Percentiles rank a stretch among this genome's conserved stretches.
These are phyloP conservation scores for Calocera viscosa DNA, from an alignment of 768 basidiomycete species.

Conservation along the genomic window DNA sequence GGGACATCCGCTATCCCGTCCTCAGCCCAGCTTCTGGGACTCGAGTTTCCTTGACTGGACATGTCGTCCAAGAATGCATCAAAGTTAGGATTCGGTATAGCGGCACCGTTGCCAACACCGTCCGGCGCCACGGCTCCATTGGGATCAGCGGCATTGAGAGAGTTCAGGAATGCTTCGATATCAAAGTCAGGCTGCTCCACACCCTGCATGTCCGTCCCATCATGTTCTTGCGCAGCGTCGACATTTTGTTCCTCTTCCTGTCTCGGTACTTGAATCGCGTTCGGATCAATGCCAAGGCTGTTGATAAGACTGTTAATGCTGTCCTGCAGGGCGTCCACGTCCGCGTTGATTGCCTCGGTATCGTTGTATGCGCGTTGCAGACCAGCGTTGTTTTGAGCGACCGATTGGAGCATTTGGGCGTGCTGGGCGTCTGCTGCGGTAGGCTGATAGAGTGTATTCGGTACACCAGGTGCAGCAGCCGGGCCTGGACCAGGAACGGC, in stretches of 20 bases:
- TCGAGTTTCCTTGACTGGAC: neutral
- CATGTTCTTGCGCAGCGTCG: neutral
- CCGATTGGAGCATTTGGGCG: constrained; percentile 2
- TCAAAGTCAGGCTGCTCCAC: neutral
- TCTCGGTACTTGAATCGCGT: neutral
- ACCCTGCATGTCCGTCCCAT: neutral
- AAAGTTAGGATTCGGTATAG: neutral
- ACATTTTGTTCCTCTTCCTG: neutral
- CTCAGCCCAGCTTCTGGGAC: neutral
- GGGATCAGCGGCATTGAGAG: neutral
- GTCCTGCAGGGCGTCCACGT: constrained; percentile 37
- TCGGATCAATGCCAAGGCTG: constrained; percentile 52
- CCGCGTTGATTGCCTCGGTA: constrained; percentile 5
- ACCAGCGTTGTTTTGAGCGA: neutral
- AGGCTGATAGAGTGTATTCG: neutral
- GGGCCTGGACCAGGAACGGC: neutral
- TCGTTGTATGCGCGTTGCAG: constrained; percentile 1
- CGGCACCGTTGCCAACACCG: neutral
- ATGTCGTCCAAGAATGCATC: neutral
- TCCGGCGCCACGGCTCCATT: neutral
- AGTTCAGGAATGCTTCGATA: constrained; percentile 6
- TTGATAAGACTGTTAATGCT: constrained; percentile 62
- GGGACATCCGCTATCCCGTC: neutral
- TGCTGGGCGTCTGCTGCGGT: neutral
- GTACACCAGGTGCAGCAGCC: neutral